phyloP scores from a whole-genome alignment of 192 early-diverging fungal species.

The Coemansia sp. region DNA sequence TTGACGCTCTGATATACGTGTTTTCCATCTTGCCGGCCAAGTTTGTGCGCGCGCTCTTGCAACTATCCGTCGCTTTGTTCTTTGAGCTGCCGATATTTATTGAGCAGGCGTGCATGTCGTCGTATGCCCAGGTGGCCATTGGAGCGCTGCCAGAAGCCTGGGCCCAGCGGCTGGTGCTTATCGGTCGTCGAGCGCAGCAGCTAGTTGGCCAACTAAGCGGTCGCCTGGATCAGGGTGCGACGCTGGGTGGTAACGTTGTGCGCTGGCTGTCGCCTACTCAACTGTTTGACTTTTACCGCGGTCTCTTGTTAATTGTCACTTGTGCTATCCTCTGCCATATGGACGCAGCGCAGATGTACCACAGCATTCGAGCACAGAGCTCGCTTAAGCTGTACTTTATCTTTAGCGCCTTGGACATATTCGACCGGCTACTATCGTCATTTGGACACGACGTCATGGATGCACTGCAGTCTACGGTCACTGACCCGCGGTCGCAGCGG shows the following conservation, averaged over 20 bases:
- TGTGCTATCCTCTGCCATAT: constrained; percentile 77
- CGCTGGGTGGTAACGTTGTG: constrained; percentile 19
- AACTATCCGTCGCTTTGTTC: constrained; percentile 15
- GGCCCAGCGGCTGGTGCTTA: constrained; percentile 16
- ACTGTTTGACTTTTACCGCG: constrained; percentile 90
- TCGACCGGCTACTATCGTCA: constrained; percentile 89
- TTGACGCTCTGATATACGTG: constrained; percentile 94
- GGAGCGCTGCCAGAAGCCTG: constrained; percentile 24
- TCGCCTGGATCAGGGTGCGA: background rate
- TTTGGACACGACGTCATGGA: constrained; percentile 95
- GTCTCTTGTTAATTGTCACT: constrained; percentile 72
- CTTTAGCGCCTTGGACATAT: constrained; percentile 93
- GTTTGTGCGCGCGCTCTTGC: constrained; percentile 68
- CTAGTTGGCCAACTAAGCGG: constrained; percentile 22
- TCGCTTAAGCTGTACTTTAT: constrained; percentile 98
- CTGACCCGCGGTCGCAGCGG: constrained; percentile 43
- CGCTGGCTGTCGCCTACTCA: constrained; percentile 75
- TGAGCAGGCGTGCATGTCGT: constrained; percentile 12
- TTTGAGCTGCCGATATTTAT: constrained; percentile 23
- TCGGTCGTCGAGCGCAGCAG: constrained; percentile 11
- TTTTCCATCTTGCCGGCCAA: constrained; percentile 93
- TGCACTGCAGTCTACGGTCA: constrained; percentile 80
- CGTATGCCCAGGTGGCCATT: constrained; percentile 6
- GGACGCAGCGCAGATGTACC: constrained; percentile 90
- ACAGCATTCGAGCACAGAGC: constrained; percentile 93